Evolutionary conservation across 2,329 filamentous ascomycete genomes (phyloP).

Genomic region (Penicillium sp.): DNA sequence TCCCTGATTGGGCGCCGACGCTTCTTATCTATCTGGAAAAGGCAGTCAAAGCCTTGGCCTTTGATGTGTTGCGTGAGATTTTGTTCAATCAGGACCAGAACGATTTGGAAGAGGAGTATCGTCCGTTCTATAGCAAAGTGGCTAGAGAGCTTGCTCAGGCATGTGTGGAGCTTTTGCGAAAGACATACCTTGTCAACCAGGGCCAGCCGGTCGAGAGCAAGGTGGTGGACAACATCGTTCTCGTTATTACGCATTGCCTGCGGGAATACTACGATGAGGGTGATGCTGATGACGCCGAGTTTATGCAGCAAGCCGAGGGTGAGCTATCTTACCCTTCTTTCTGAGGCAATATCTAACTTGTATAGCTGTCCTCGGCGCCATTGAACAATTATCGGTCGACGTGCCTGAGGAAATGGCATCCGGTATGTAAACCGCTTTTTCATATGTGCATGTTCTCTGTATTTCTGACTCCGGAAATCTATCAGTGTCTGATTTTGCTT

Average conservation of each 20-base stretch:
- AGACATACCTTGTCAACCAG: constrained; percentile 25
- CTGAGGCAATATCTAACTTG: constrained; percentile 10
- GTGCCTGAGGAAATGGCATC: constrained; percentile 37
- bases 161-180: constrained; percentile 32
- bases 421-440: constrained; percentile 27
- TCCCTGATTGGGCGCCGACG: constrained; percentile 49
- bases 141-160: constrained; percentile 30
- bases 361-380: constrained; percentile 27
- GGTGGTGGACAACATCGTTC: constrained; percentile 32
- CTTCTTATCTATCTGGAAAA: constrained; percentile 50
- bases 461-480: constrained; percentile 20
- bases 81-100: constrained; percentile 38
- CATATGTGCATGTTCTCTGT: constrained; percentile 15
- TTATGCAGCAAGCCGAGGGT: constrained; percentile 34
- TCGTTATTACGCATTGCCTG: constrained; percentile 37
- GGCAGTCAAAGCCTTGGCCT: constrained; percentile 42
- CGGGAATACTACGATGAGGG: constrained; percentile 33
- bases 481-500: constrained; percentile 38
- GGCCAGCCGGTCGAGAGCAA: constrained; percentile 31
- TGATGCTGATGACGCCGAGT: constrained; percentile 32
- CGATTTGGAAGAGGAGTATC: constrained; percentile 25
- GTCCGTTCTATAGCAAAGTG: constrained; percentile 24
- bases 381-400: constrained; percentile 35
- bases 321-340: constrained; percentile 14
- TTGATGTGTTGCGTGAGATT: constrained; percentile 40